Evolutionary conservation across 1,284 basidiomycete genomes (phyloP).

Genomic region (Moniliophthora roreri): DNA sequence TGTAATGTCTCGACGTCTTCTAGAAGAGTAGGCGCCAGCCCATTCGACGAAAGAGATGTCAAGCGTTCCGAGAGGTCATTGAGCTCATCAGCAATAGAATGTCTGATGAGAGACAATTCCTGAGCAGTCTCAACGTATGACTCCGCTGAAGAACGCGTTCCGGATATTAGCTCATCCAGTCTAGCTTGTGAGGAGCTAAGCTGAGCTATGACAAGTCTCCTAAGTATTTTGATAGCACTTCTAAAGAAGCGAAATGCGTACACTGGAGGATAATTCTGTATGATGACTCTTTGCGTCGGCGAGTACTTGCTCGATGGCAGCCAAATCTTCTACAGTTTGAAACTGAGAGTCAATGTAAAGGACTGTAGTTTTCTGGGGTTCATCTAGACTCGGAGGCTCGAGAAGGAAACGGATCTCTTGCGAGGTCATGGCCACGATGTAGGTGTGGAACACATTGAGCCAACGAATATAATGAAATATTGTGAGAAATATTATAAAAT

Average conservation of each 20-base stretch:
- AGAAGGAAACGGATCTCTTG: conserved; percentile 48
- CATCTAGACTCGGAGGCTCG: conserved; percentile 41
- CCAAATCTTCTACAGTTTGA: conserved; percentile 46
- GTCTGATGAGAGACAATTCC: conserved; percentile 71
- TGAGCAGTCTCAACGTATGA: conserved; percentile 62
- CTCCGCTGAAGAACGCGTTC: conserved; percentile 43
- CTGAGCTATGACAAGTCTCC: conserved; percentile 50
- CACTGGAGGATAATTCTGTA: conserved; percentile 40
- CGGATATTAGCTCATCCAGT: conserved; percentile 42
- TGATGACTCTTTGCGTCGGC: conserved; percentile 33
- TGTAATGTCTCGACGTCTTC: conserved; percentile 80
- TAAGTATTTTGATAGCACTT: conserved; percentile 21
- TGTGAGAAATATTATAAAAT: no score
- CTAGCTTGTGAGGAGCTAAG: conserved; percentile 50
- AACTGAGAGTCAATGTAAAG: conserved; percentile 47
- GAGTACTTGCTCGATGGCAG: conserved; percentile 40
- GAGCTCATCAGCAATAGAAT: conserved; percentile 76
- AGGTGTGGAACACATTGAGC: no score
- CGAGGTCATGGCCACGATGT: conserved; percentile 43
- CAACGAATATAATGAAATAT: no score
- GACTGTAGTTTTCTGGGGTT: conserved; percentile 43
- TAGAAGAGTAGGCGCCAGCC: conserved; percentile 61
- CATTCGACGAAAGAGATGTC: conserved; percentile 52
- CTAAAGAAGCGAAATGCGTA: conserved; percentile 29
- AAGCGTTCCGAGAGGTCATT: conserved; percentile 65